A percentile compares a stretch with the other conserved stretches of the same genome.
phyloP scores from a whole-genome alignment of 306 rosid species.

The Lithocarpus polystachyus region DNA sequence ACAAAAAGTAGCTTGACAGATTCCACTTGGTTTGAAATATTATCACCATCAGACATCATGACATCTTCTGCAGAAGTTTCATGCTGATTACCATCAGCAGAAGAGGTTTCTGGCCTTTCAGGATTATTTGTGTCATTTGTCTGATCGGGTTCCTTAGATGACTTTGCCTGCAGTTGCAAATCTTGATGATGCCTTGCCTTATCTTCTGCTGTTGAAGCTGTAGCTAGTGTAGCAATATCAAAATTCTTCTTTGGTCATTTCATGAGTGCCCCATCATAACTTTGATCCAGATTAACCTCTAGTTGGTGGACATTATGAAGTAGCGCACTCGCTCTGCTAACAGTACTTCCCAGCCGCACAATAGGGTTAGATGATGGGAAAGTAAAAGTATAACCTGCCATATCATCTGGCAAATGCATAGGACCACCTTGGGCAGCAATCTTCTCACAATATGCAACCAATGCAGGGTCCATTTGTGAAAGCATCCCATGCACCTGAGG shows the following conservation, averaged over 20 bases:
- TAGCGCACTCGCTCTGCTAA: conserved; percentile 78
- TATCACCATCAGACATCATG: conserved; percentile 36
- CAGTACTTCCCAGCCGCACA: conserved; percentile 60
- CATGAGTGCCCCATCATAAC: conserved; percentile 46
- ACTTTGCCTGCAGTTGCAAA: conserved; percentile 17
- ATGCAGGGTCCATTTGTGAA: conserved; percentile 95
- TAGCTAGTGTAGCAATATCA: conserved; percentile 29
- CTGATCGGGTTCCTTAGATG: conserved; percentile 45
- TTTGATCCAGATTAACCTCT: conserved; percentile 65
- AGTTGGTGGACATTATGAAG: conserved; percentile 77
- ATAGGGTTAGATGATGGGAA: conserved; percentile 52
- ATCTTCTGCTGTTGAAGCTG: conserved; percentile 51
- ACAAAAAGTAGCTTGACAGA: conserved; percentile 51
- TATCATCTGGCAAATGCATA: conserved; percentile 57
- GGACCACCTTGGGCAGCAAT: conserved; percentile 92
- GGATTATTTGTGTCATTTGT: conserved; percentile 23
- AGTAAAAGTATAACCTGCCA: conserved; percentile 52
- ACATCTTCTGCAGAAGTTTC: conserved; percentile 40
- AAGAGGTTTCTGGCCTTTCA: conserved; percentile 37
- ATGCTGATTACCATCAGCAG: conserved; percentile 30
- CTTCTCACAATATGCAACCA: conserved; percentile 80
- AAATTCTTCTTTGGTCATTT: conserved; percentile 60
- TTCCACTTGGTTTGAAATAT: conserved; percentile 49
- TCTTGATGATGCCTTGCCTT: conserved; percentile 41
- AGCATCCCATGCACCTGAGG: conserved; percentile 91